Percentiles rank a stretch among this genome's conserved stretches.
These are phyloP conservation scores for Beauveria varroae DNA, from an alignment of 2,329 filamentous ascomycete species.

Conservation along the genomic window DNA sequence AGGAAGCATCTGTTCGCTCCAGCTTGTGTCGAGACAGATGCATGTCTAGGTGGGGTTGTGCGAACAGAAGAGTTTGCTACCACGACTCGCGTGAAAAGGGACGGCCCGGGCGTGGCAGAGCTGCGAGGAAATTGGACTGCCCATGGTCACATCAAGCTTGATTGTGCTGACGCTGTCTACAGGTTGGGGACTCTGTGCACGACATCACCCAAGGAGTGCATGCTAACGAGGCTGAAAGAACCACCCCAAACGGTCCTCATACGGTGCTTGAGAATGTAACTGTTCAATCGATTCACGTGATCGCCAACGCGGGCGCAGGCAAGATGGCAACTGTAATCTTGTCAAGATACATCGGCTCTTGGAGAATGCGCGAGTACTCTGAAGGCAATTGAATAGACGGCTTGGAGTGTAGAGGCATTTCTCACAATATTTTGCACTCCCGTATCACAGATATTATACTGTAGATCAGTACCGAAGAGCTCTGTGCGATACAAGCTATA, in stretches of 20 bases:
- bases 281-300: background rate
- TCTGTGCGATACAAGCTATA: slow-evolving; percentile 6
- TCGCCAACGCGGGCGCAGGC: background rate
- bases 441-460: background rate
- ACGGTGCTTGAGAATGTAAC: slow-evolving; percentile 10
- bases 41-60: slow-evolving; percentile 25
- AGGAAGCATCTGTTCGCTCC: slow-evolving; percentile 23
- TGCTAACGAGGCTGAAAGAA: background rate
- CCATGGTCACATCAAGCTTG: slow-evolving; percentile 19
- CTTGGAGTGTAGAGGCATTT: background rate
- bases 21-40: slow-evolving; percentile 29
- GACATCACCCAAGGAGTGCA: background rate
- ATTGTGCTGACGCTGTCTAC: slow-evolving; percentile 20
- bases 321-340: no score
- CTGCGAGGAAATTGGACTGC: slow-evolving; percentile 20
- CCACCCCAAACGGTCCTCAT: background rate
- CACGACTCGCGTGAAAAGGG: slow-evolving; percentile 20
- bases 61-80: slow-evolving; percentile 23
- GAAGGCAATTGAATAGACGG: background rate
- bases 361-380: background rate
- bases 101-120: background rate
- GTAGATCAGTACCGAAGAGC: no score
- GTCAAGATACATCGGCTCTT: background rate
- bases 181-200: slow-evolving; percentile 12
- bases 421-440: background rate